Conservation (phyloP, 2,329 filamentous ascomycete genomes). For the Ophiostoma pallidulum region DNA sequence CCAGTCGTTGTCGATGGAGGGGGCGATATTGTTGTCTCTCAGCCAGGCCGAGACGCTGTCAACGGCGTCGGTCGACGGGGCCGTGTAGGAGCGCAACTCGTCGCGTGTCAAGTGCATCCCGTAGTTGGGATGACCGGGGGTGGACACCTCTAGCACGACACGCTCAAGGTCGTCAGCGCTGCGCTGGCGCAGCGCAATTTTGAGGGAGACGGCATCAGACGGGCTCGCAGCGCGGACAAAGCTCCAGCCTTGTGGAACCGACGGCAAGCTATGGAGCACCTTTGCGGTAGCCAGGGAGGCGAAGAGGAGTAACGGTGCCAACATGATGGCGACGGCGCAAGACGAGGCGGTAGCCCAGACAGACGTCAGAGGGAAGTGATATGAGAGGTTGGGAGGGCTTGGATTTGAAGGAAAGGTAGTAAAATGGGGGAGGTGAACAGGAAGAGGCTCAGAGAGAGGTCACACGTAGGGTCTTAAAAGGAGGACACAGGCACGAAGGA, state of each 20-base stretch:
- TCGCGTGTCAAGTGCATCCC: conserved; percentile 54
- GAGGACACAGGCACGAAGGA: too few relatives aligned
- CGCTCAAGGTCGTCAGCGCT: conserved; percentile 45
- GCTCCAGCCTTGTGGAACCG: conserved; percentile 30
- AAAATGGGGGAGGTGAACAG: too few relatives aligned
- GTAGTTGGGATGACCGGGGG: conserved; percentile 48
- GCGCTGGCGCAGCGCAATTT: conserved; percentile 39
- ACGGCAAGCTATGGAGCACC: conserved; percentile 28
- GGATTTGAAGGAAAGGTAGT: too few relatives aligned
- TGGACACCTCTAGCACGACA: conserved; percentile 50
- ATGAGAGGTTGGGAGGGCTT: neutral
- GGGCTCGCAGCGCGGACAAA: conserved; percentile 26
- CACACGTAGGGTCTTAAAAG: too few relatives aligned
- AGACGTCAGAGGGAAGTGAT: neutral
- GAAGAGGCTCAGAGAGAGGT: too few relatives aligned
- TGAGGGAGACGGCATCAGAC: conserved; percentile 35
- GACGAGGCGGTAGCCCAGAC: neutral
- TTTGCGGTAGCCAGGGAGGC: conserved; percentile 22
- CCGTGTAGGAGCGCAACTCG: conserved; percentile 44
- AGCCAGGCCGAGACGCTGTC: conserved; percentile 48
- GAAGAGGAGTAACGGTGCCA: conserved; percentile 20
- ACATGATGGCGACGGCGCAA: conserved; percentile 11
- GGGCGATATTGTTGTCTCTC: conserved; percentile 34
- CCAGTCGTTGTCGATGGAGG: conserved; percentile 48
- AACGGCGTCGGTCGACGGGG: conserved; percentile 39